These are phyloP conservation scores for Suhomyces ambrosiae DNA, from an alignment of 1,139 yeast genomes.

Conservation along the genomic window DNA sequence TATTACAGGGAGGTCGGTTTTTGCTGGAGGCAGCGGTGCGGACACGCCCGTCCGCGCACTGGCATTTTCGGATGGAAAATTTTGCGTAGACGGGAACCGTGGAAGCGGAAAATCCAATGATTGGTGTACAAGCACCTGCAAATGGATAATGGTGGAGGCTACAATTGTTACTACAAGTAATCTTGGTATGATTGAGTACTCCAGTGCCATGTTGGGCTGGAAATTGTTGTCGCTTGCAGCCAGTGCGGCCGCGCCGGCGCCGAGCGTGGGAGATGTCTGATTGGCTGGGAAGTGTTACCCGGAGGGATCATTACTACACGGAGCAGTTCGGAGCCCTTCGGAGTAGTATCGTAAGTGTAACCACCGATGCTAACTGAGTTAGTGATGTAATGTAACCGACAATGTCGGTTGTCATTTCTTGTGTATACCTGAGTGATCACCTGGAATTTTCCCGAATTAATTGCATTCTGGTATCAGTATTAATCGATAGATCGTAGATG, in stretches of 20 bases:
- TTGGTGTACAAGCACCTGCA: too few relatives aligned
- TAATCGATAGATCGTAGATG: too few relatives aligned
- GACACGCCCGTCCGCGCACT: conserved; percentile 11
- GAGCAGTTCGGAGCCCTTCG: neutral
- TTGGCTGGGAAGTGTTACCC: conserved; percentile 5
- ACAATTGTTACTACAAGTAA: too few relatives aligned
- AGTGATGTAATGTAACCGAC: too few relatives aligned
- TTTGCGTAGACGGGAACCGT: conserved; percentile 7
- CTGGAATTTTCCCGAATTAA: too few relatives aligned
- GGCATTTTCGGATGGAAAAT: conserved; percentile 5
- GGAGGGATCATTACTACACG: neutral
- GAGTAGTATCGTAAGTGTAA: too few relatives aligned
- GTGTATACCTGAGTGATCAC: too few relatives aligned
- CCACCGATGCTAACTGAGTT: too few relatives aligned
- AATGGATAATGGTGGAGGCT: too few relatives aligned
- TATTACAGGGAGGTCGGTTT: conserved; percentile 13
- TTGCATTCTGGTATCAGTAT: too few relatives aligned
- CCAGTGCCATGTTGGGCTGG: neutral
- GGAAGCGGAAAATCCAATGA: neutral
- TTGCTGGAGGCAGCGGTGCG: conserved; percentile 11
- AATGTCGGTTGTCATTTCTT: too few relatives aligned
- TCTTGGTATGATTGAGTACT: too few relatives aligned
- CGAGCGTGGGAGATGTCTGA: conserved; percentile 7
- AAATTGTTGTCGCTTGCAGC: neutral
- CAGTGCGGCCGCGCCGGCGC: conserved; percentile 12